Evolutionary conservation across 225 moss, liverwort and hornwort genomes (phyloP), one percentile per base, ranked within the genome.

Genomic region (Ulota crispa): DNA sequence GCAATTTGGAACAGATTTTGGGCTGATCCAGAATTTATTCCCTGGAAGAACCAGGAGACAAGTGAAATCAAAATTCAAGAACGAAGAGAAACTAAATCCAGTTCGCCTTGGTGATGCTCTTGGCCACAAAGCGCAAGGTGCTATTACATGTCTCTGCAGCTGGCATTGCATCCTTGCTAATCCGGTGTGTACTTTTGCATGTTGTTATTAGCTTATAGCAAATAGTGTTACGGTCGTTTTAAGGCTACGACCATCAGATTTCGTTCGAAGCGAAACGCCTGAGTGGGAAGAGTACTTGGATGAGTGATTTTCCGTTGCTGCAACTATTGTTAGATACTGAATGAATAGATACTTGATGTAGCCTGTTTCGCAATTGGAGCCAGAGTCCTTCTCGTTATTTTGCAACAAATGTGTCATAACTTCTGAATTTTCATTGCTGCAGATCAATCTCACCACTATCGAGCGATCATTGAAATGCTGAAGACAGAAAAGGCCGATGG

Each of bases 1-100:
- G 79, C 93, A 96, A 79, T 99, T 99, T 82, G 99, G 99, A 80
- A 99, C 99, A 27, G 99, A 99, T 87, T 99, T 99, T 84, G 96
- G 92, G 80, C 65, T 99, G 79, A 99, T 99, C 72, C 90, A 92
- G 87, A 94, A 96, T 71, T 86, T 99, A 54, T 99, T 99, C 74
- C 99, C 96, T 36, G 90, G 92, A 66, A 91, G 99, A 81, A 96
- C 96, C 9, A 86, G 99, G 71, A 90, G 94, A 73, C 99, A 99
- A 85, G 93, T 99, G 24, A 99, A 99, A 86, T 88, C 96, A 32
- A 99, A 99, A 78, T 99, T 93, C 59, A 99, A 99, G 88, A 99
- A 96, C 31, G 99, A 99, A 86, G 99, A 99, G 89, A 92, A 86
- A 81, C 80, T 83, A 19, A 89, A 96, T 84, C 92, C 99, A 72